Conservation (phyloP, 352 stramenopile species). For the Pythium graminicola region DNA sequence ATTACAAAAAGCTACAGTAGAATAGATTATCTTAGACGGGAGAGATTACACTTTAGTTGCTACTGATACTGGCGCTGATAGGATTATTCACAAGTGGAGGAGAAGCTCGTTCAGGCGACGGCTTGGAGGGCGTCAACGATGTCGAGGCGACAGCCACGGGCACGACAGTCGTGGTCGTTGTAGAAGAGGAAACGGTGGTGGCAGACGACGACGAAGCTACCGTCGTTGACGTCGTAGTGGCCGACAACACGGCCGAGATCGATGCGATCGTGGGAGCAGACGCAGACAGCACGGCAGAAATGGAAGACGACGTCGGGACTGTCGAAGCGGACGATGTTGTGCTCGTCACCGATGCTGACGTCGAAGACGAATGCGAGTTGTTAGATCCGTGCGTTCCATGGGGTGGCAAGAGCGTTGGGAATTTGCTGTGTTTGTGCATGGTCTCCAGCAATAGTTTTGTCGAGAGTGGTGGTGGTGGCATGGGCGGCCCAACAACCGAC, state of each 20-base stretch:
- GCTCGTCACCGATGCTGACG: background rate
- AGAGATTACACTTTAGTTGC: slow-evolving; percentile 28
- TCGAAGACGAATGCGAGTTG: background rate
- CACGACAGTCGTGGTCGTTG: background rate
- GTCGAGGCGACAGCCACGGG: background rate
- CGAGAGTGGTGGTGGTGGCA: slow-evolving; percentile 17
- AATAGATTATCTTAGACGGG: slow-evolving; percentile 24
- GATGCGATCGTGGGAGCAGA: background rate
- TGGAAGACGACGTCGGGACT: background rate
- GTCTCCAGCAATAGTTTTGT: slow-evolving; percentile 24
- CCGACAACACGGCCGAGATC: background rate
- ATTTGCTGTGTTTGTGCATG: slow-evolving; percentile 22
- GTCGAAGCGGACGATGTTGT: background rate
- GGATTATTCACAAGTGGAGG: slow-evolving; percentile 24
- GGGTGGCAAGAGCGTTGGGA: slow-evolving; percentile 19
- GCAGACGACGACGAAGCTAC: background rate
- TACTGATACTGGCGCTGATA: slow-evolving; percentile 29
- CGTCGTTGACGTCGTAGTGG: background rate
- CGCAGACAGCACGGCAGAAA: background rate
- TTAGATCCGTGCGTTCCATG: background rate
- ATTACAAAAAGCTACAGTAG: too few relatives aligned
- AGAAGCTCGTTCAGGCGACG: background rate
- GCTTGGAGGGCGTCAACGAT: background rate
- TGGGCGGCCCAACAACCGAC: slow-evolving; percentile 11
- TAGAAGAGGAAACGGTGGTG: background rate